A percentile compares a stretch with the other conserved stretches of the same genome.
phyloP scores from a whole-genome alignment of 2,329 filamentous ascomycete species.

The Rasamsonia emersonii region DNA sequence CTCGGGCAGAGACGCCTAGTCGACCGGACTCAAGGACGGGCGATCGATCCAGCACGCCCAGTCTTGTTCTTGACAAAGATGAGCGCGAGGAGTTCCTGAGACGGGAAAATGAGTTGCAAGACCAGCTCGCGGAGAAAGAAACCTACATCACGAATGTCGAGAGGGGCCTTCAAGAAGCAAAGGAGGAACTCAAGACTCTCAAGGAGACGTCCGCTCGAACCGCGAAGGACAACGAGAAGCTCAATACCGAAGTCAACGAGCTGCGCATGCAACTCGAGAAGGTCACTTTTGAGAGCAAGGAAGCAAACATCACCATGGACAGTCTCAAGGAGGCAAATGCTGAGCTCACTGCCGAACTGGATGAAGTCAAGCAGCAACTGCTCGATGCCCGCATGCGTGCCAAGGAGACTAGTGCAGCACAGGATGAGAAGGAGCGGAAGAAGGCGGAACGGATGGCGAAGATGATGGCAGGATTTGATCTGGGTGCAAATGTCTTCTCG shows the following conservation, averaged over 20 bases:
- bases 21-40: conserved; percentile 59
- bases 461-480: conserved; percentile 99
- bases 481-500: conserved; percentile 86
- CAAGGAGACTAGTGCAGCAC: conserved; percentile 78
- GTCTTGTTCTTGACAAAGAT: conserved; percentile 83
- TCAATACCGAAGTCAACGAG: conserved; percentile 80
- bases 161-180: conserved; percentile 69
- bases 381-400: conserved; percentile 94
- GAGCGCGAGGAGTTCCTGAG: conserved; percentile 93
- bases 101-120: conserved; percentile 93
- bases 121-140: conserved; percentile 91
- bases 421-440: conserved; percentile 96
- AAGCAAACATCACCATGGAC: conserved; percentile 96
- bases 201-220: conserved; percentile 79
- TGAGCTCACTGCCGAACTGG: conserved; percentile 83
- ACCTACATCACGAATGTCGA: conserved; percentile 69
- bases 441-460: conserved; percentile 99
- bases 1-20: conserved; percentile 50
- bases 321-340: conserved; percentile 90
- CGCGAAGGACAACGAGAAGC: conserved; percentile 81
- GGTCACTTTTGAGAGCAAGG: conserved; percentile 90
- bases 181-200: conserved; percentile 75
- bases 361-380: conserved; percentile 92
- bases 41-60: conserved; percentile 79
- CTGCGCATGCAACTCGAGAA: conserved; percentile 96